These are phyloP conservation scores for Orbilia ellipsospora DNA, from an alignment of 2,329 filamentous ascomycete genomes.

Conservation along the genomic window DNA sequence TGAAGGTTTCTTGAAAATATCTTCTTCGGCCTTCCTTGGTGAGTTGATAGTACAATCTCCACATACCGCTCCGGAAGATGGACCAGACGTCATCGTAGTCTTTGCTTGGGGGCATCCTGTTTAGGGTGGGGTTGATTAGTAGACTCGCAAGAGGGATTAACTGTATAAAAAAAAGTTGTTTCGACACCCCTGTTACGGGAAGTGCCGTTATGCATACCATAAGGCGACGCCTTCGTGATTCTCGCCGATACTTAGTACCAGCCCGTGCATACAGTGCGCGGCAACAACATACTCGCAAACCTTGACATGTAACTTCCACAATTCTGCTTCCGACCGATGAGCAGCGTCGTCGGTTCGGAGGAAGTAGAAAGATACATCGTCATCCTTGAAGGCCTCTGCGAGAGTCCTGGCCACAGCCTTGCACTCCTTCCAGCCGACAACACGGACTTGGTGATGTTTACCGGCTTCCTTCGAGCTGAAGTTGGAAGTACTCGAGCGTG, in stretches of 20 bases:
- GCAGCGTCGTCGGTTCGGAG: constrained; percentile 76
- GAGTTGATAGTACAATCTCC: constrained; percentile 79
- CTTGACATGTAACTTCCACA: constrained; percentile 80
- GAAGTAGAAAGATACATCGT: constrained; percentile 79
- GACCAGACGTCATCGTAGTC: constrained; percentile 79
- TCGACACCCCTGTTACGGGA: background rate
- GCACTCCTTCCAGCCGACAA: constrained; percentile 73
- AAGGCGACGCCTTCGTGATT: constrained; percentile 82
- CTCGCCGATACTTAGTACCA: constrained; percentile 78
- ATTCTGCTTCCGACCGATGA: constrained; percentile 72
- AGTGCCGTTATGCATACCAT: constrained; percentile 70
- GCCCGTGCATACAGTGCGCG: constrained; percentile 77
- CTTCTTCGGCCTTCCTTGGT: constrained; percentile 76
- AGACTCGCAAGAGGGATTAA: background rate
- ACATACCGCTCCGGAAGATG: constrained; percentile 78
- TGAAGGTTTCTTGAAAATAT: constrained; percentile 81
- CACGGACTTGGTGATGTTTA: constrained; percentile 55
- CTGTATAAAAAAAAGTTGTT: too few species aligned
- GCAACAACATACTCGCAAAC: constrained; percentile 82
- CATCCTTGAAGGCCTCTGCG: constrained; percentile 79
- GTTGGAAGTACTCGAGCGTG: constrained; percentile 44
- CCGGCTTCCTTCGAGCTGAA: constrained; percentile 37
- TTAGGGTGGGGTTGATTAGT: constrained; percentile 17
- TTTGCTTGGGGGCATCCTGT: constrained; percentile 78
- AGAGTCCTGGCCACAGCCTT: constrained; percentile 77